phyloP scores from a whole-genome alignment of 1,284 basidiomycete species.

The Pterulicium gracile region DNA sequence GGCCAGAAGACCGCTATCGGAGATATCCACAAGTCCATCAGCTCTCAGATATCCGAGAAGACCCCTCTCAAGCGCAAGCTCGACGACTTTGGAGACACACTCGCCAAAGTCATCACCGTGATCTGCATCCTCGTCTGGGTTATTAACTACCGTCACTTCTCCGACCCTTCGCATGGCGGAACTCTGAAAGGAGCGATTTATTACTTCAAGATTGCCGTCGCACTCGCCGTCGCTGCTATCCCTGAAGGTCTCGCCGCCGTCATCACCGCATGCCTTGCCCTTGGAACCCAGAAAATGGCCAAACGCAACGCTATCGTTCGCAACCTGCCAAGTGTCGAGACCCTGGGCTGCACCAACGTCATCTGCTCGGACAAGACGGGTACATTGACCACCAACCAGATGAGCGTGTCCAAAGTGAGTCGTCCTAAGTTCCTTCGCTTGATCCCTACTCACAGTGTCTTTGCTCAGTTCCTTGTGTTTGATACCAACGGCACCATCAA shows the following conservation, averaged over 20 bases:
- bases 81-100: slow-evolving; percentile 92
- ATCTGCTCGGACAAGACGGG: slow-evolving; percentile 98
- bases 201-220: slow-evolving; percentile 97
- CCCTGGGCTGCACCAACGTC: slow-evolving; percentile 90
- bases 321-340: slow-evolving; percentile 94
- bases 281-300: slow-evolving; percentile 97
- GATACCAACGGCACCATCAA: slow-evolving; percentile 33
- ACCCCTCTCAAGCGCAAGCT: slow-evolving; percentile 92
- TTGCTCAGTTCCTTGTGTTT: slow-evolving; percentile 61
- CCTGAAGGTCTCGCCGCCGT: slow-evolving; percentile 94
- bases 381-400: slow-evolving; percentile 91
- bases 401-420: slow-evolving; percentile 81
- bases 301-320: slow-evolving; percentile 95
- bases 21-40: slow-evolving; percentile 90
- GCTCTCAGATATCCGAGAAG: slow-evolving; percentile 83
- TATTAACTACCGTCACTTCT: slow-evolving; percentile 89
- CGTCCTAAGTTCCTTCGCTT: background rate
- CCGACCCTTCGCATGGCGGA: slow-evolving; percentile 85
- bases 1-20: slow-evolving; percentile 86
- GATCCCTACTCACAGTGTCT: slow-evolving; percentile 7
- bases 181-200: slow-evolving; percentile 88
- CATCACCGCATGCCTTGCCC: slow-evolving; percentile 91
- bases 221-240: slow-evolving; percentile 91
- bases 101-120: slow-evolving; percentile 92
- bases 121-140: slow-evolving; percentile 95